Base-by-base conservation (phyloP, 306 rosid genomes). In the Dalbergia cultrata region DNA sequence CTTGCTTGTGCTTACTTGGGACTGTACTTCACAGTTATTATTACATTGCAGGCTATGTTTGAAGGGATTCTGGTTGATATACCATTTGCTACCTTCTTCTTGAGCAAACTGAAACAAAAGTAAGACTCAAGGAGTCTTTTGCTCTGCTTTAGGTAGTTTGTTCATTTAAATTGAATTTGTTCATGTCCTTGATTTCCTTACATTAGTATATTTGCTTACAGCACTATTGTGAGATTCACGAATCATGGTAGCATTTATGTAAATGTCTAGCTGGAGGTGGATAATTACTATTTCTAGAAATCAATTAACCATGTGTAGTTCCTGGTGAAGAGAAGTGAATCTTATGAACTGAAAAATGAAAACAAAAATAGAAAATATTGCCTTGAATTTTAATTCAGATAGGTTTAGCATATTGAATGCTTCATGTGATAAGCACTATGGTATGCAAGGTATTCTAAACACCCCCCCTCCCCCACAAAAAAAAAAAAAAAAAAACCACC, bases 21-120 rank as follows among this genome's bases (percentile, higher is more conserved):
- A 43, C 41, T 80, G 59, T 53, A 53, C 19, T 14, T 34, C 44
- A 54, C 21, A 3, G 54, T 65, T 64, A 37, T 41, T 35, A n/a
- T 72, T 80, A 72, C 67, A 41, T 83, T 88, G 78, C 82, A 95
- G 99, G 98, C 98, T 50, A 91, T 95, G 99, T 95, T 93, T 74
- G 99, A 95, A 88, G 99, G 99, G 72, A 93, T 95, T 88, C 96
- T 95, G 19, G 99, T 95, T 64, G 99, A 95, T 80, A 91, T 95
- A 80, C 98, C 98, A 59, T 95, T 95, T 79, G 99, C 99, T 49
- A 93, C 98, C 13, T 95, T 95, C 89, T 95, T 95, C 84, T 83
- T 93, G 88, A 95, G 99, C 91, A 95, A 95, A 88, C 80, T 95
- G 86, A 95, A 93, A 86, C 96, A 88, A 71, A 95, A 93, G 99